Evolutionary conservation across 2,329 filamentous ascomycete species (phyloP).

Genomic region (Xylogone sp.): DNA sequence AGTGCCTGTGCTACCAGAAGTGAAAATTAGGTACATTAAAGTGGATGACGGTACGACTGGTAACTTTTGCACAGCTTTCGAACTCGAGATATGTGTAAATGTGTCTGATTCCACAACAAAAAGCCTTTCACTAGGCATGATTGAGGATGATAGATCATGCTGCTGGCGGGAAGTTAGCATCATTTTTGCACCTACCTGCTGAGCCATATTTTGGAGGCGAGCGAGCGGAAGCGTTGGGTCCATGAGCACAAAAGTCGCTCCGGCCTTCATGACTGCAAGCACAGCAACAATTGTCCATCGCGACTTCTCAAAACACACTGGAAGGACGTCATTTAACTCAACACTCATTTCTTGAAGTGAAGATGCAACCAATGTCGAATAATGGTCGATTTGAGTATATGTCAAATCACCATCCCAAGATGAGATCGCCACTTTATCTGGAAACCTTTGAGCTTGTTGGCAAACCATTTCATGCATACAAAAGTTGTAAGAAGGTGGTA

Average conservation of each 20-base stretch:
- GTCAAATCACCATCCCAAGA: conserved; percentile 28
- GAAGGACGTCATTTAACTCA: conserved; percentile 13
- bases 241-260: conserved; percentile 22
- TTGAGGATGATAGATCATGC: conserved; percentile 11
- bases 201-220: conserved; percentile 21
- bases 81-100: conserved; percentile 1
- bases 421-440: conserved; percentile 30
- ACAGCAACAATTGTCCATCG: conserved; percentile 10
- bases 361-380: conserved; percentile 15
- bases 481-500: conserved; percentile 38
- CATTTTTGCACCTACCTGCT: conserved; percentile 17
- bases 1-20: conserved; percentile 11
- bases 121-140: conserved; percentile 2
- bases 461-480: conserved; percentile 45
- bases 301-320: conserved; percentile 13
- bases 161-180: conserved; percentile 12
- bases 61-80: conserved; percentile 6
- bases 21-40: conserved; percentile 15
- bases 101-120: conserved; percentile 5
- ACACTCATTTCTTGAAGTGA: conserved; percentile 14
- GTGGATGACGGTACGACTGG: conserved; percentile 4
- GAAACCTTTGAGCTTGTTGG: conserved; percentile 30
- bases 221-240: conserved; percentile 22
- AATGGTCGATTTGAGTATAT: conserved; percentile 19
- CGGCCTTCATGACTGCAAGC: conserved; percentile 27